Conservation (phyloP, 192 early-diverging fungal species). For the Linnemannia schmuckeri region DNA sequence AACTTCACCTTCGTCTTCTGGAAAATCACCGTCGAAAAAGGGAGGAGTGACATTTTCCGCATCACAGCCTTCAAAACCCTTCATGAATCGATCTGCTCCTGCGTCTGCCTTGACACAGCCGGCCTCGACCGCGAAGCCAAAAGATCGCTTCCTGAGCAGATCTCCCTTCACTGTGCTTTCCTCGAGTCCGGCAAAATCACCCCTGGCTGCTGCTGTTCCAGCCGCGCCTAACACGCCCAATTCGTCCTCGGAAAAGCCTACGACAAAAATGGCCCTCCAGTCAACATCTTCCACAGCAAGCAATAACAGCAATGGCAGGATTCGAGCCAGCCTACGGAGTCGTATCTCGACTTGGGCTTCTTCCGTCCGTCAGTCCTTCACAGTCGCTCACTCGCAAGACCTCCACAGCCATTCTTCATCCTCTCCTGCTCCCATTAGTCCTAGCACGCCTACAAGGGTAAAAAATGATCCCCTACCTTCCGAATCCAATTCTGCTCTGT, state of each 20-base stretch:
- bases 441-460: background rate
- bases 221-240: background rate
- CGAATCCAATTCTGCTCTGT: background rate
- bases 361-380: constrained; percentile 18
- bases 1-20: background rate
- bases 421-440: background rate
- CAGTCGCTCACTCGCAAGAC: constrained; percentile 3
- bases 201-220: background rate
- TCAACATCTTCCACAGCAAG: background rate
- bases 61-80: background rate
- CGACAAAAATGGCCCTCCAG: background rate
- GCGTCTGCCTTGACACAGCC: background rate
- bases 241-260: background rate
- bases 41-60: background rate
- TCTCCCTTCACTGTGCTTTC: background rate
- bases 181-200: background rate
- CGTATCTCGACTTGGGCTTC: constrained; percentile 41
- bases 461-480: background rate
- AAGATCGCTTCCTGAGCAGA: background rate
- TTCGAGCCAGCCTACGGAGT: constrained; percentile 12
- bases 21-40: background rate
- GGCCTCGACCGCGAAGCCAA: background rate
- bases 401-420: background rate
- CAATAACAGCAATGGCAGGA: background rate
- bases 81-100: constrained; percentile 1